These are phyloP conservation scores for Eimeria tenella DNA, from an alignment of 169 alveolate species.

Conservation along the genomic window DNA sequence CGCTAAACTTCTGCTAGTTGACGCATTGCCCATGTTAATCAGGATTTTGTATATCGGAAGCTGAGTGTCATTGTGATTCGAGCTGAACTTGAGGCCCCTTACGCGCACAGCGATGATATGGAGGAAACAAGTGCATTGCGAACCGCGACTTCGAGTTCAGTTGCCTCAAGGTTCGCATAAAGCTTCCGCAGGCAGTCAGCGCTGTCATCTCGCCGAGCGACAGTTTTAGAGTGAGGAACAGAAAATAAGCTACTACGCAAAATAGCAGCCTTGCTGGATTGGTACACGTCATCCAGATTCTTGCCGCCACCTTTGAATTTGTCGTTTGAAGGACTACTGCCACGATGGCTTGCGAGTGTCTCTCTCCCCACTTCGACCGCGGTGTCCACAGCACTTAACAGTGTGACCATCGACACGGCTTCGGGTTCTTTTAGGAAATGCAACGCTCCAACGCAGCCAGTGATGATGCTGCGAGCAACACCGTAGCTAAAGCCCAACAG, in stretches of 20 bases:
- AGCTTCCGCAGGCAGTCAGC: background rate
- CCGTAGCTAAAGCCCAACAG: background rate
- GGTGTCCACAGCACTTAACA: conserved; percentile 1
- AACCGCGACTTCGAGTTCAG: conserved; percentile 19
- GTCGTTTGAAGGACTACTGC: background rate
- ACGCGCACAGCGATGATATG: conserved; percentile 1
- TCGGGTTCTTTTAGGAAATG: background rate
- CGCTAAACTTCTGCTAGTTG: background rate
- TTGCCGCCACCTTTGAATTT: background rate
- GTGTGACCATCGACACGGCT: background rate
- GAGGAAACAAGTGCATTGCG: conserved; percentile 25
- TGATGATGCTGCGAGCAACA: conserved; percentile 46
- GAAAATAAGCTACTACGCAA: background rate
- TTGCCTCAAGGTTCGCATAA: background rate
- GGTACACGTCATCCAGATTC: background rate
- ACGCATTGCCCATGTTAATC: no score
- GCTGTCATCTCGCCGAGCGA: no score
- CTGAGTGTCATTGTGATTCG: background rate
- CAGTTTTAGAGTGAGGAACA: background rate
- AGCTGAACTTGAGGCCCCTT: background rate
- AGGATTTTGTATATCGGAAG: no score
- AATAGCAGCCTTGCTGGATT: background rate
- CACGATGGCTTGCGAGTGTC: background rate
- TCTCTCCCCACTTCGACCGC: background rate
- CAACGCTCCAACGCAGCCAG: conserved; percentile 20